Conservation (phyloP, 129 eudicot species). For the Flaveria brownii region DNA sequence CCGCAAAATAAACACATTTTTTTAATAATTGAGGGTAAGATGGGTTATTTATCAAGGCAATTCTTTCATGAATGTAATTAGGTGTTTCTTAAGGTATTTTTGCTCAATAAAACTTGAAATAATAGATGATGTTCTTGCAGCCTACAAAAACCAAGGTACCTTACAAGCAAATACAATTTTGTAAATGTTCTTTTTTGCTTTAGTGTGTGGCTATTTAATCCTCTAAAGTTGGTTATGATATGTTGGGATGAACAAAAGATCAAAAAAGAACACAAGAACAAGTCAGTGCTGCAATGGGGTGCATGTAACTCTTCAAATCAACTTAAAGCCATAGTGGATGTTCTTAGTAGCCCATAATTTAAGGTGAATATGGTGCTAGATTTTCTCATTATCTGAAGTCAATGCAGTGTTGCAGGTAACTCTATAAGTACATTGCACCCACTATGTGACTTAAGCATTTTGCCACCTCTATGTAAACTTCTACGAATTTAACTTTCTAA, state of each 20-base stretch:
- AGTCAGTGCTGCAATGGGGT: conserved; percentile 78
- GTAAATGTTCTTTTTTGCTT: neutral
- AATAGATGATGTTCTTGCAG: conserved; percentile 72
- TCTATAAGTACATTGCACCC: no score
- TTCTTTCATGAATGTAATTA: conserved; percentile 34
- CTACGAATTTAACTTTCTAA: no score
- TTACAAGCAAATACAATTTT: neutral
- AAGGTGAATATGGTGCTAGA: no score
- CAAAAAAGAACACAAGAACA: conserved; percentile 94
- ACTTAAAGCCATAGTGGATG: no score
- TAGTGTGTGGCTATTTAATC: conserved; percentile 9
- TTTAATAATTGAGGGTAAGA: neutral
- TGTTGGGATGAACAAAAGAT: conserved; percentile 93
- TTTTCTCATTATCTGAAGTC: no score
- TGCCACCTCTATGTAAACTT: no score
- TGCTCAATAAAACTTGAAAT: conserved; percentile 80
- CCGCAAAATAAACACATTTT: neutral
- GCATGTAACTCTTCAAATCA: conserved; percentile 56
- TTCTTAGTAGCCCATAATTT: no score
- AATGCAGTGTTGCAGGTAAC: no score
- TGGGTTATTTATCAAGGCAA: neutral
- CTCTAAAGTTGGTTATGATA: conserved; percentile 84
- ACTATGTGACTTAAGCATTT: no score
- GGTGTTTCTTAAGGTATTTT: conserved; percentile 98
- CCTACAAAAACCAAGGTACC: conserved; percentile 95